Evolutionary conservation across 768 basidiomycete species (phyloP).

Genomic region (Hypsizygus marmoreus): DNA sequence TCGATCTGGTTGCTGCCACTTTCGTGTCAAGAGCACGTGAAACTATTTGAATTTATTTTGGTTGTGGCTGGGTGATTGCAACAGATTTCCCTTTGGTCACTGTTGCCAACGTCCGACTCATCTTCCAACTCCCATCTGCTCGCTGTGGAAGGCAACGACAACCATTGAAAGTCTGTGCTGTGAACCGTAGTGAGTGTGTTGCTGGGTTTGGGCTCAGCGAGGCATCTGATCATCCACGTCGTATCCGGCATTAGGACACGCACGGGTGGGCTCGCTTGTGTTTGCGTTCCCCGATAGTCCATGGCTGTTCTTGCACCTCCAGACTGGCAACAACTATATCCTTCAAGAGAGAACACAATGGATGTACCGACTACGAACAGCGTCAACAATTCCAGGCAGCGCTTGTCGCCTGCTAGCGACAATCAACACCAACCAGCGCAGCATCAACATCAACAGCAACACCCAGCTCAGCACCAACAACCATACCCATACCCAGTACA

Average conservation of each 20-base stretch:
- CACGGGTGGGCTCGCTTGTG: slow-evolving; percentile 19
- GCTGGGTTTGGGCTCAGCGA: background rate
- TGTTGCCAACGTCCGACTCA: slow-evolving; percentile 32
- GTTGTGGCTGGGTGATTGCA: slow-evolving; percentile 39
- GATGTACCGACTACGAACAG: slow-evolving; percentile 46
- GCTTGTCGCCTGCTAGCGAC: slow-evolving; percentile 63
- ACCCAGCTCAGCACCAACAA: slow-evolving; percentile 35
- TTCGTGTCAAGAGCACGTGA: slow-evolving; percentile 17
- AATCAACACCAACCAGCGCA: slow-evolving; percentile 28
- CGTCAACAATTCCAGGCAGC: slow-evolving; percentile 55
- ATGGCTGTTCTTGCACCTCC: slow-evolving; percentile 81
- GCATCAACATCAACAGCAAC: slow-evolving; percentile 33
- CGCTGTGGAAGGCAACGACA: slow-evolving; percentile 14
- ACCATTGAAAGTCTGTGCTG: slow-evolving; percentile 6
- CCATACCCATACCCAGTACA: slow-evolving; percentile 71
- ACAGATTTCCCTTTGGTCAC: slow-evolving; percentile 35
- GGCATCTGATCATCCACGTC: slow-evolving; percentile 12
- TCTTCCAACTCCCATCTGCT: slow-evolving; percentile 18
- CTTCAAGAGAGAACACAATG: slow-evolving; percentile 65
- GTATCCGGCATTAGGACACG: slow-evolving; percentile 10
- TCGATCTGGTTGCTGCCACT: background rate
- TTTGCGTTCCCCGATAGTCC: slow-evolving; percentile 35
- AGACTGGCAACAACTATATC: slow-evolving; percentile 63
- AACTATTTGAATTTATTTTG: slow-evolving; percentile 32
- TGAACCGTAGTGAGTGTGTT: slow-evolving; percentile 18